Base-by-base conservation (phyloP, 176 grass and related monocot species). In the Tuctoria greenei region DNA sequence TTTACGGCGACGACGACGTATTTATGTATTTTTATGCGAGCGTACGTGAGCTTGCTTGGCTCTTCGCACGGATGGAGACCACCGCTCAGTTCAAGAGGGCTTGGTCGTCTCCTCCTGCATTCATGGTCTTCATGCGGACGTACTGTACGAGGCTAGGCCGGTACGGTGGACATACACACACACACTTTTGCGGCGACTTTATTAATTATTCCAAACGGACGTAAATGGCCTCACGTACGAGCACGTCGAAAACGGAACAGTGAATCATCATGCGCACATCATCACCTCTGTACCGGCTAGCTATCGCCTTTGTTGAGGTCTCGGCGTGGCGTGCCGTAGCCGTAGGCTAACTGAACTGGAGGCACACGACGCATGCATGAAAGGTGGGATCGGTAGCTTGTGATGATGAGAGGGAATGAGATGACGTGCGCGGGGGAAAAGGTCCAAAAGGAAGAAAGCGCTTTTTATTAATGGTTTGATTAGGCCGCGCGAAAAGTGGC, bases 101-200 rank as follows among this genome's bases (percentile, higher is more conserved):
- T 4, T 57, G 12, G 15, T 18, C n/a, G n/a, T n/a, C n/a, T n/a
- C n/a, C n/a, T n/a, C 6, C 50, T 20, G 72, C 78, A 77, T 87
- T 87, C 73, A 87, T 78, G 85, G 79, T 0, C 50, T 5, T 79
- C 86, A 64, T 64, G 86, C 80, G n/a, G n/a, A n/a, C n/a, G n/a
- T n/a, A n/a, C n/a, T n/a, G 26, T 26, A 39, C 51, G 15, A 35
- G 80, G 23, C 51, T 0, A 43, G 85, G 80, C 61, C 58, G 56
- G 71, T 27, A n/a, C n/a, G n/a, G n/a, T n/a, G n/a, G n/a, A n/a
- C n/a, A n/a, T n/a, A n/a, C n/a, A n/a, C n/a, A 58, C 20, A 11
- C 37, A 34, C 18, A 15, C 6, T n/a, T n/a, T n/a, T n/a, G n/a
- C n/a, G 67, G 21, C 39, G 66, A 21, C 34, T 65, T 28, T 38